These are phyloP conservation scores for Scheffersomyces parashehatae DNA, from an alignment of 1,139 yeast species.

Conservation along the genomic window DNA sequence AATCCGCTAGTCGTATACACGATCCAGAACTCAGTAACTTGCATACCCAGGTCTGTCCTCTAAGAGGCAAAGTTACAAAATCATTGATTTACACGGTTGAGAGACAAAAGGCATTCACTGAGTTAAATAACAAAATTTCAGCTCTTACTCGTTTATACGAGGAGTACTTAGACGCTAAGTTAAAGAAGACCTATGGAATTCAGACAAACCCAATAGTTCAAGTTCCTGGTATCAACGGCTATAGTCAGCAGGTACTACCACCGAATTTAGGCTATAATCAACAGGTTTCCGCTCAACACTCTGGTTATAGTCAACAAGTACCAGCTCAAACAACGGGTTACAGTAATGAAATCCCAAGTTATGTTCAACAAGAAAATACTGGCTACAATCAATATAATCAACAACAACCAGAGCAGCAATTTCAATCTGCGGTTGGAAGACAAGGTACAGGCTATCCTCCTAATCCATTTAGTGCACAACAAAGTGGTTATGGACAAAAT, in stretches of 20 bases:
- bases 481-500: background rate
- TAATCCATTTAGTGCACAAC: background rate
- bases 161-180: constrained; percentile 68
- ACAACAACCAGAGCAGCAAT: too few relatives aligned
- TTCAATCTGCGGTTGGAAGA: too few relatives aligned
- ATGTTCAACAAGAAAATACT: constrained; percentile 7
- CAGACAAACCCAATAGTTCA: constrained; percentile 16
- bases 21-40: constrained; percentile 65
- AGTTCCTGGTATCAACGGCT: background rate
- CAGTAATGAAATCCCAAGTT: background rate
- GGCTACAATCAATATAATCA: constrained; percentile 4
- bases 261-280: background rate
- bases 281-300: background rate
- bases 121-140: constrained; percentile 78
- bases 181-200: constrained; percentile 48
- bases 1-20: constrained; percentile 32
- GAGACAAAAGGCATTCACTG: constrained; percentile 70
- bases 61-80: constrained; percentile 75
- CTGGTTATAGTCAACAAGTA: background rate
- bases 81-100: constrained; percentile 63
- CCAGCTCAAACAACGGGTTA: constrained; percentile 3
- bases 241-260: background rate
- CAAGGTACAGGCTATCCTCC: background rate
- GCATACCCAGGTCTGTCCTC: constrained; percentile 60
- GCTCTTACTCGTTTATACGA: constrained; percentile 81